Base-by-base conservation (phyloP, 495 filamentous ascomycete genomes). In the Neurospora cerealis region DNA sequence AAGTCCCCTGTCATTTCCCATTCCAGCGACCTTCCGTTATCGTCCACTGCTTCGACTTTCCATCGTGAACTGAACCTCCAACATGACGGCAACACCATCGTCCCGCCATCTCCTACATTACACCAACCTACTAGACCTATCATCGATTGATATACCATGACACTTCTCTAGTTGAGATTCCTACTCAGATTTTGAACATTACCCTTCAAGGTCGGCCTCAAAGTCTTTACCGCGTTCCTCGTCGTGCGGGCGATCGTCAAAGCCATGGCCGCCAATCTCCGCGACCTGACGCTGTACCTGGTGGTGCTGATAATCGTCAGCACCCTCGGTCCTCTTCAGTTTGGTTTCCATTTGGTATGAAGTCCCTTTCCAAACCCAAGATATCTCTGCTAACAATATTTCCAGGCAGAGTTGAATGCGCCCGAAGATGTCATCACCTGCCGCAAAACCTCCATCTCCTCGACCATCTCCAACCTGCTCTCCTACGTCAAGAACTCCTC, bases 401-500 rank as follows among this genome's bases (percentile, higher is more conserved):
- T 40, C 10, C 79, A 98, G 95, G 92, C 94, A 72, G 96, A 98
- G 80, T 88, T 99, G 38, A 99, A 99, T 80, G 93, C 96, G 38
- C 96, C 96, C 13, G 90, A 97, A 86, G 89, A 92, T 79, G 93
- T 95, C 76, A 90, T 98, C 75, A 94, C 91, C 71, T 96, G 93
- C 85, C 88, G 90, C 62, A 89, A 86, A 77, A 89, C 89, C 76
- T 84, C 86, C 69, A 86, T 90, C 73, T 85, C 85, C 71, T 75
- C 85, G 5, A 73, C 81, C 21, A 74, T 78, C 77, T 36, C 78
- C 74, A 71, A 44, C 74, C 74, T 81, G 72, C 36, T 81, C 70
- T 77, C 82, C 15, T 74, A 79, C 72, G 74, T 75, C 21, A 69
- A 76, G 44, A 75, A 40, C 44, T 71, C 83, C 21, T 75, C 77